Conservation (phyloP, 495 filamentous ascomycete genomes). For the Physcia stellaris region DNA sequence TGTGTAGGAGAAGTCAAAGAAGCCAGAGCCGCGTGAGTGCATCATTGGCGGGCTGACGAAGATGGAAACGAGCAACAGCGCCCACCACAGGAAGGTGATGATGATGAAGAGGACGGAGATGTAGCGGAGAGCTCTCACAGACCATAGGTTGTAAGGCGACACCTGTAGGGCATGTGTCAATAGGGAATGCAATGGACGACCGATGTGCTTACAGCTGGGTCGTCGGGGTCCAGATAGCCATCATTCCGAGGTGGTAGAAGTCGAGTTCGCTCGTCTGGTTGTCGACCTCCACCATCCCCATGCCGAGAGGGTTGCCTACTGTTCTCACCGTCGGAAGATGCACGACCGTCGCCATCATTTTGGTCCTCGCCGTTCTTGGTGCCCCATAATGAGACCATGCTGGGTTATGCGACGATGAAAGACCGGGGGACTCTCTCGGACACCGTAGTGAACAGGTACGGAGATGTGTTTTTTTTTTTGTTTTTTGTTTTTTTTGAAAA, state of each 20-base stretch:
- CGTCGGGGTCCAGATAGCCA: conserved; percentile 75
- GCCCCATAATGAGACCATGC: conserved; percentile 36
- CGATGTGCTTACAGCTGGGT: conserved; percentile 59
- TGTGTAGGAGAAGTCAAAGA: conserved; percentile 72
- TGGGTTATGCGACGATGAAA: no score
- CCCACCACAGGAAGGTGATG: conserved; percentile 82
- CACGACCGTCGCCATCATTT: conserved; percentile 19
- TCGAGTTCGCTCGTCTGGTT: conserved; percentile 60
- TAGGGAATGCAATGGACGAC: neutral
- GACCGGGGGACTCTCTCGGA: no score
- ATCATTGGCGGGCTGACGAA: conserved; percentile 83
- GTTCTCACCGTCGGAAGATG: conserved; percentile 6
- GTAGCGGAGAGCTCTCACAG: conserved; percentile 62
- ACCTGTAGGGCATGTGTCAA: conserved; percentile 42
- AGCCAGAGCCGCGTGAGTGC: conserved; percentile 75
- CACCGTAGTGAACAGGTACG: no score
- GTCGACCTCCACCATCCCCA: conserved; percentile 15
- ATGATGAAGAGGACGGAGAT: conserved; percentile 58
- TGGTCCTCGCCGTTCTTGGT: conserved; percentile 31
- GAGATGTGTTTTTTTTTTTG: no score
- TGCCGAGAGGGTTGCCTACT: conserved; percentile 6
- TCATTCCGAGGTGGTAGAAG: conserved; percentile 49
- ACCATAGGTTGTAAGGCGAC: conserved; percentile 91
- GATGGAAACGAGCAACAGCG: conserved; percentile 65
- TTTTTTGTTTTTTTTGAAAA: no score